These are phyloP conservation scores for Xylariaceae sp. DNA, from an alignment of 2,329 filamentous ascomycete genomes.

Conservation along the genomic window DNA sequence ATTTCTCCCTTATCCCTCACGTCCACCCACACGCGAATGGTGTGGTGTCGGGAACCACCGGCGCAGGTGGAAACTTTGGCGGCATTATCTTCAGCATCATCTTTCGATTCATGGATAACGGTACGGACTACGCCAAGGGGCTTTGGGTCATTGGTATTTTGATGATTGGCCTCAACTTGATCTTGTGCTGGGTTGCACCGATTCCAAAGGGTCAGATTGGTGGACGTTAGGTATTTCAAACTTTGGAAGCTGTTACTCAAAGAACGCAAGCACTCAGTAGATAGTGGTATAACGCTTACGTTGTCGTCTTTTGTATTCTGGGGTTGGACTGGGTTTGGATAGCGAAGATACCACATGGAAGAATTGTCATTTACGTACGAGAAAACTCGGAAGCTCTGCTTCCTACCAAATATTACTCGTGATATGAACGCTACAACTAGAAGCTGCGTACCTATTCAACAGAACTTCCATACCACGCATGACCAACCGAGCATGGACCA, in stretches of 20 bases:
- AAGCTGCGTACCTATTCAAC: no score
- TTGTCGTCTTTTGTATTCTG: no score
- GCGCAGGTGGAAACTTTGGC: slow-evolving; percentile 77
- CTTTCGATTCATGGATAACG: slow-evolving; percentile 66
- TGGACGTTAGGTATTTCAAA: slow-evolving; percentile 28
- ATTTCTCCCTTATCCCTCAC: slow-evolving; percentile 82
- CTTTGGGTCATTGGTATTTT: slow-evolving; percentile 83
- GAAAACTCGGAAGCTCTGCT: no score
- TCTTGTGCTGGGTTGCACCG: slow-evolving; percentile 52
- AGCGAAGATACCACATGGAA: no score
- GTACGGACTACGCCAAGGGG: slow-evolving; percentile 61
- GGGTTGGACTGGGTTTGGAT: no score
- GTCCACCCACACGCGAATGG: slow-evolving; percentile 82
- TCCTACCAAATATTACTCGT: no score
- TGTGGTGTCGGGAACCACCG: slow-evolving; percentile 69
- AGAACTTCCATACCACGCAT: no score
- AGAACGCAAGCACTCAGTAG: no score
- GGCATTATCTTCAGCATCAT: slow-evolving; percentile 81
- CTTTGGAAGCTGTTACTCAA: neutral
- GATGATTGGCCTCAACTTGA: slow-evolving; percentile 64
- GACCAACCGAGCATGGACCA: no score
- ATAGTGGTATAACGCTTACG: no score
- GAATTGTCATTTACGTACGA: no score
- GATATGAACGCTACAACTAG: no score
- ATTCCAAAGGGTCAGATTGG: slow-evolving; percentile 51